Base-by-base conservation (phyloP, 352 stramenopile species). In the Phytophthora ohioensis region DNA sequence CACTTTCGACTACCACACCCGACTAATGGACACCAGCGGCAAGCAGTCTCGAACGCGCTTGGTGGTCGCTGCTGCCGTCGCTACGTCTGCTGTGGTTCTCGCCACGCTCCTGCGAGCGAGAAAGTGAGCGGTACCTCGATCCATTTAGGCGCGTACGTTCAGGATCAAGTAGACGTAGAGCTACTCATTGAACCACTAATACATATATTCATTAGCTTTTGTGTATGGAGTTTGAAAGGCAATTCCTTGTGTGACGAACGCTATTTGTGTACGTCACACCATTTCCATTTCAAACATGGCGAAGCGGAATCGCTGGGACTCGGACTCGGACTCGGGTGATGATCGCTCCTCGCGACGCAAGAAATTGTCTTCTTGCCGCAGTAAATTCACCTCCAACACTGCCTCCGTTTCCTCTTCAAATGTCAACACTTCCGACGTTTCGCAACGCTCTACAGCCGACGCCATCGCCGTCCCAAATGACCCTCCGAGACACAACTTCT, bases 241-340 rank as follows among this genome's bases (percentile, higher is more conserved):
- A 57, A 64, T 15, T 57, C 51, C n/a, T 12, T 55, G 49, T 48
- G 3, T 3, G 7, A 13, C n/a, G 21, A 27, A 59, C 42, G 45
- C 12, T 31, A 39, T 56, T 46, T 38, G 7, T 57, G 42, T 55
- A 10, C 5, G 1, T 15, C 5, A 63, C 51, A 52, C 21, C 31
- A 60, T 65, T 74, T 67, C 17, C 36, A 49, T 30, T 39, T 32
- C 1, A 51, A 27, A 38, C 8, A 78, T 79, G 71, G 36, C 12
- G 12, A 93, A 91, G 72, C 75, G 85, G 31, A 85, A 87, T 52
- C 85, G 85, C 61, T 93, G 83, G 85, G 83, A 90, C 52, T 92
- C 85, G 31, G 83, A 90, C 63, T 93, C 85, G 46, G 80, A 91
- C 53, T 82, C 77, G 0, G 73, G 67, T 4, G 77, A 86, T 31